Evolutionary conservation across 2,329 filamentous ascomycete species (phyloP), one percentile per base, ranked within the genome.

Genomic region (Aspergillus tamarii): DNA sequence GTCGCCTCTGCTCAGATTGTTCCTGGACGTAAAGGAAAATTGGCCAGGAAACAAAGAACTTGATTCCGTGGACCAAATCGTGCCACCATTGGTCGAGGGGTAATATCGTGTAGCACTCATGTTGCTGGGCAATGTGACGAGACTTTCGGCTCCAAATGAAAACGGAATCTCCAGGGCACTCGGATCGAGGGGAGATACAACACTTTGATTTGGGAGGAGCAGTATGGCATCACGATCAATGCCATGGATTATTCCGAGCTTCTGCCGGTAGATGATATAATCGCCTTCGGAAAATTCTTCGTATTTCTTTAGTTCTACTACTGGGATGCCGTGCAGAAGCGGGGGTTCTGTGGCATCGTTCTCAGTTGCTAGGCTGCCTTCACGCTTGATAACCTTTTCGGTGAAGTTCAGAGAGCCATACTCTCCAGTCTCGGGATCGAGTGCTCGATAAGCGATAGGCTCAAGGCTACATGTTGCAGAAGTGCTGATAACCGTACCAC

Each of bases 211-310:
- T 8, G 77, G 70, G 14, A 88, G 78, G 48, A 78, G 81, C 30
- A 89, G 65, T 2, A 83, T 78, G 16, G 87, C 77, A 58, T 84
- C 81, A 55, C 84, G 80, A 34, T 80, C 77, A 52, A 84, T 77
- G 2, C 82, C 78, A 57, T 83, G 79, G 5, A 89, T 80, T 12
- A 82, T 74, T 1, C 87, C 87, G 4, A 88, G 71, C 84, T 86
- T 88, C 66, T 85, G 81, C 21, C 82, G 77, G 70, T 84, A 85
- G 14, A 87, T 77, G 26, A 88, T 77, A 36, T 84, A 77, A 59
- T 85, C 83, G 5, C 84, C 84, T 64, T 83, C 81, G 7, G 77
- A 70, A 65, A 81, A 83, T 55, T 83, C 75, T 64, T 83, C 77
- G 14, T 80, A 77, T 60, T 78, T 77, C 61, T 75, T 73, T 8